Evolutionary conservation across 2,329 filamentous ascomycete genomes (phyloP).

Genomic region (Tolypocladium inflatum): DNA sequence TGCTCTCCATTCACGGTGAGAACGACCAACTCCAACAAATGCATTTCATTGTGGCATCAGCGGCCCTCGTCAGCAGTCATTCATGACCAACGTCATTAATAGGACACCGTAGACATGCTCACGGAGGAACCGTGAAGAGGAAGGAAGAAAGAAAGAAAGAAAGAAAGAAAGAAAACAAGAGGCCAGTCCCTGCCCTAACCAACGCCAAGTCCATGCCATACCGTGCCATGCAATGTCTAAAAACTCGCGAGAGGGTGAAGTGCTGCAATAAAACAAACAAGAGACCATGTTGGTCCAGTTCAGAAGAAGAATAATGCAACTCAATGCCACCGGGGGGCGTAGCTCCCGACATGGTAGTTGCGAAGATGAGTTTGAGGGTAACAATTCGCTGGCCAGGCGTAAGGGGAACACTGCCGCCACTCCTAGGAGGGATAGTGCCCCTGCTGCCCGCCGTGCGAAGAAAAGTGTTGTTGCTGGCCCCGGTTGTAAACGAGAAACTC

Average conservation of each 20-base stretch:
- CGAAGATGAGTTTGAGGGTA: neutral
- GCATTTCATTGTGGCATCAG: neutral
- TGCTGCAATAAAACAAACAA: conserved; percentile 8
- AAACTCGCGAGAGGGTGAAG: conserved; percentile 6
- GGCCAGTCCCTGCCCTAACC: conserved; percentile 9
- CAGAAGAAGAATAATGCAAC: neutral
- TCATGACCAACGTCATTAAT: neutral
- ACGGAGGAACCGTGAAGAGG: neutral
- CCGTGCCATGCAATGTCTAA: conserved; percentile 15
- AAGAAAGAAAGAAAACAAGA: neutral
- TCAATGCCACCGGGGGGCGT: neutral
- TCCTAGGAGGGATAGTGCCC: conserved; percentile 26
- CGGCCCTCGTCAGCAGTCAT: neutral
- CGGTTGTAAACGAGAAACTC: conserved; percentile 38
- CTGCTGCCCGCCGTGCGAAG: conserved; percentile 16
- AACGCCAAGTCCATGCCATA: conserved; percentile 22
- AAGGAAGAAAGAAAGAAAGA: neutral
- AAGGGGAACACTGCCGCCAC: conserved; percentile 11
- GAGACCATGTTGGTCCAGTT: neutral
- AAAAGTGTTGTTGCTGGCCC: conserved; percentile 16
- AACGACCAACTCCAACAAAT: neutral
- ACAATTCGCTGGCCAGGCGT: neutral
- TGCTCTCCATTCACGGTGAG: neutral
- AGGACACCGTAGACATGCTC: neutral
- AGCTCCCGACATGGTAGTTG: neutral